phyloP scores from a whole-genome alignment of 1,284 basidiomycete species.

The Moesziomyces globuligerus region DNA sequence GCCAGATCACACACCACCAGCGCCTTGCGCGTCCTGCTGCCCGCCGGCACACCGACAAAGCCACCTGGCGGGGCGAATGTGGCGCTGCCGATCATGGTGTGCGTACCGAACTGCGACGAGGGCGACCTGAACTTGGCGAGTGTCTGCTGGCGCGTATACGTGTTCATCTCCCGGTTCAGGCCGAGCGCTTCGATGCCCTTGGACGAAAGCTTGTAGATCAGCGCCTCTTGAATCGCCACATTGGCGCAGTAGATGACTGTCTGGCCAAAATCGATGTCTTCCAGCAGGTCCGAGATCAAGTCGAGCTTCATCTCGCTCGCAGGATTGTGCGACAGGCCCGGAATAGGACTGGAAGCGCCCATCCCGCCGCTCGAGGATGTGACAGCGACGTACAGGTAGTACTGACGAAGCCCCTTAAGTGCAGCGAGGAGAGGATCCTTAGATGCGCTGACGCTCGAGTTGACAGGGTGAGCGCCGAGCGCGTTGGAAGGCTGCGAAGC shows the following conservation, averaged over 20 bases:
- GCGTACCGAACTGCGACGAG: constrained; percentile 41
- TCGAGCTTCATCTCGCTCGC: constrained; percentile 98
- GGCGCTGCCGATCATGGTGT: constrained; percentile 35
- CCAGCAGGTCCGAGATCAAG: constrained; percentile 89
- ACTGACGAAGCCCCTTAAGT: constrained; percentile 56
- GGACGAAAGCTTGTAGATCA: constrained; percentile 80
- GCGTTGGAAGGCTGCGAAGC: constrained; percentile 74
- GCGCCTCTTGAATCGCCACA: constrained; percentile 64
- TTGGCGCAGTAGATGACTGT: constrained; percentile 64
- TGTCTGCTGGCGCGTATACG: constrained; percentile 80
- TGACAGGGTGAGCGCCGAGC: constrained; percentile 50
- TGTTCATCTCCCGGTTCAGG: constrained; percentile 80
- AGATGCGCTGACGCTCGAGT: constrained; percentile 39
- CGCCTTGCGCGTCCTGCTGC: constrained; percentile 70
- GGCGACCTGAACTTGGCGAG: constrained; percentile 80
- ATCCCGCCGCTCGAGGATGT: constrained; percentile 74
- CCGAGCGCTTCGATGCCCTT: constrained; percentile 85
- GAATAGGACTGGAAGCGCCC: constrained; percentile 86
- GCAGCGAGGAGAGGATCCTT: constrained; percentile 50
- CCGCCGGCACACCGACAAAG: constrained; percentile 70
- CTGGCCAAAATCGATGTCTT: constrained; percentile 77
- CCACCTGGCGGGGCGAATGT: constrained; percentile 72
- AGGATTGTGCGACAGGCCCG: constrained; percentile 77
- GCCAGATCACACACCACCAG: constrained; percentile 90
- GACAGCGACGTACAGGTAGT: constrained; percentile 62